A percentile compares a stretch with the other conserved stretches of the same genome.
Evolutionary conservation across 1,284 basidiomycete species (phyloP).

Genomic region (Xerocomus cyaneibrunnescens): DNA sequence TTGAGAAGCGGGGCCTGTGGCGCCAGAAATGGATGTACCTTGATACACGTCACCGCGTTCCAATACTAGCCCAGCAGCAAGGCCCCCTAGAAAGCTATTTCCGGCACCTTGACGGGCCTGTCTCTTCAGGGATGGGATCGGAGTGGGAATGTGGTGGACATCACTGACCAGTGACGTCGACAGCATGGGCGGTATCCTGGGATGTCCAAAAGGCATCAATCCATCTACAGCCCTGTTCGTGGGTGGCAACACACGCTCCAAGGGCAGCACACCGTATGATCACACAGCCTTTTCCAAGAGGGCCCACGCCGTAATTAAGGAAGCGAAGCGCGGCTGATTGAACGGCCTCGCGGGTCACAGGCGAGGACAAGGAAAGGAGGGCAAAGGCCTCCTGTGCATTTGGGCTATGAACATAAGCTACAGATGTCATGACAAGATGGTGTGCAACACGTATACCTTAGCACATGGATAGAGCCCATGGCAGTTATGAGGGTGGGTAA

Average conservation of each 20-base stretch:
- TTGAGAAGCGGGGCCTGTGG: slow-evolving; percentile 13
- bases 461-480: slow-evolving; percentile 59
- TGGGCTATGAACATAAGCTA: slow-evolving; percentile 47
- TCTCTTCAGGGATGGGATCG: slow-evolving; percentile 1
- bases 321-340: slow-evolving; percentile 63
- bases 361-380: slow-evolving; percentile 54
- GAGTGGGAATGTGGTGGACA: slow-evolving; percentile 1
- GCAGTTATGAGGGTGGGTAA: slow-evolving; percentile 64
- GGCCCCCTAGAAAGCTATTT: slow-evolving; percentile 84
- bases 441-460: slow-evolving; percentile 52
- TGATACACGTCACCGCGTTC: slow-evolving; percentile 57
- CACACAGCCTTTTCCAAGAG: slow-evolving; percentile 51
- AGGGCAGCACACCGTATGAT: slow-evolving; percentile 77
- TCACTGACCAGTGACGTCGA: slow-evolving; percentile 78
- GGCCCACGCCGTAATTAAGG: slow-evolving; percentile 56
- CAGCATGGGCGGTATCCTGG: slow-evolving; percentile 50
- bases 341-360: slow-evolving; percentile 50
- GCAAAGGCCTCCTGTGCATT: slow-evolving; percentile 75
- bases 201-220: slow-evolving; percentile 73
- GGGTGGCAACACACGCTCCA: slow-evolving; percentile 68
- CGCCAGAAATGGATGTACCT: slow-evolving; percentile 44
- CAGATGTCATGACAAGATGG: slow-evolving; percentile 3
- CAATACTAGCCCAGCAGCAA: slow-evolving; percentile 70
- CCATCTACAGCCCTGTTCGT: slow-evolving; percentile 55
- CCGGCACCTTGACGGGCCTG: slow-evolving; percentile 64